These are phyloP conservation scores for Corinectria fuckeliana DNA, from an alignment of 2,329 filamentous ascomycete species.

Conservation along the genomic window DNA sequence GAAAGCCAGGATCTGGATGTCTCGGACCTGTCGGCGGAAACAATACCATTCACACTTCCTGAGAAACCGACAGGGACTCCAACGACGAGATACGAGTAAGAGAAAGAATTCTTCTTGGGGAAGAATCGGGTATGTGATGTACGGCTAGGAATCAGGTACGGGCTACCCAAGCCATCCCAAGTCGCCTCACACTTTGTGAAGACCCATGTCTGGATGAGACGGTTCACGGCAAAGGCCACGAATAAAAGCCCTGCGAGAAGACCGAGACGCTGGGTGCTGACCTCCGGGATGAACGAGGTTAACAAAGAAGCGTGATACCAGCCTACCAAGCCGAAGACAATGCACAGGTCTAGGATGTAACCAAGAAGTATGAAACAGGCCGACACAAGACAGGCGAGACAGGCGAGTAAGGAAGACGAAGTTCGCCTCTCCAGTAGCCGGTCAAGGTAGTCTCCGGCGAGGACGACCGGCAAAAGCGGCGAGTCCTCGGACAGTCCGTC, in stretches of 20 bases:
- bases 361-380: conserved; percentile 31
- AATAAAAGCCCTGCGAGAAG: neutral
- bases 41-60: conserved; percentile 60
- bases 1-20: conserved; percentile 28
- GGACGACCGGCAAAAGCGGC: conserved; percentile 28
- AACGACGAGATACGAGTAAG: conserved; percentile 73
- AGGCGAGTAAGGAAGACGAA: neutral
- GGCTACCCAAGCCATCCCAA: conserved; percentile 32
- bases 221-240: neutral
- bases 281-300: neutral
- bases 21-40: conserved; percentile 53
- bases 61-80: conserved; percentile 71
- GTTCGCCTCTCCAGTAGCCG: conserved; percentile 5
- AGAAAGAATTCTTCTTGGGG: conserved; percentile 71
- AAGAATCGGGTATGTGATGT: conserved; percentile 72
- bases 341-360: conserved; percentile 32
- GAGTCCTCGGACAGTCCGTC: conserved; percentile 37
- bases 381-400: conserved; percentile 4
- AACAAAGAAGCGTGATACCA: conserved; percentile 24
- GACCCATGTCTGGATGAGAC: neutral
- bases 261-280: conserved; percentile 8
- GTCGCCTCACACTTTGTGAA: neutral
- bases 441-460: conserved; percentile 30
- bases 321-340: conserved; percentile 33
- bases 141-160: conserved; percentile 67